Base-by-base conservation (phyloP, 2,329 filamentous ascomycete species). In the Aureobasidium lini region DNA sequence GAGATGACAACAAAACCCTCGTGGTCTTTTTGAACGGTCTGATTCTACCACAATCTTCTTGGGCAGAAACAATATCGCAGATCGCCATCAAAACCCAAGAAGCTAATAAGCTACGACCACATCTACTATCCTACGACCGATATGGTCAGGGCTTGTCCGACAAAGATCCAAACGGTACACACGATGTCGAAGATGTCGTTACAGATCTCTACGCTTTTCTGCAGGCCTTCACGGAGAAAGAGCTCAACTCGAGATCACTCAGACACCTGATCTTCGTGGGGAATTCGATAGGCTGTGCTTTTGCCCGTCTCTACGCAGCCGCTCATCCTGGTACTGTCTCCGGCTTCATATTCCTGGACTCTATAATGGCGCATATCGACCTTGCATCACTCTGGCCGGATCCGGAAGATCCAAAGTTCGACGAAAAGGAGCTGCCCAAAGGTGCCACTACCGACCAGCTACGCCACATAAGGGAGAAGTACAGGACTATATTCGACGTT, bases 241-340 rank as follows among this genome's bases (percentile, higher is more conserved):
- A 60, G n/a, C 63, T 68, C 2, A 5, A n/a, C 2, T 4, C 4
- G 2, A 64, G 59, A 13, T 31, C 11, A 0, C 46, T 10, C 4
- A 13, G 23, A 1, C 29, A 32, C 11, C 85, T 62, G 15, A n/a
- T 62, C 3, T 32, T 62, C 2, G 58, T 60, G 2, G 48, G 57
- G n/a, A 62, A 58, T 16, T 95, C 92, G 69, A 76, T 90, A 58
- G 91, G 90, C 28, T 90, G 90, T 1, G 89, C 90, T 0, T 85
- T 91, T 62, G 88, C 89, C 2, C 1, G 66, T 72, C 4, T 63
- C 1, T 62, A 37, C n/a, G 57, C 48, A 6, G 13, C 52, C 1
- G 13, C 6, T 0, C 23, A 60, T n/a, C 60, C 47, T 8, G 8
- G 37, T 15, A 54, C 28, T 1, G 37, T 57, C 3, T 52, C 62